These are phyloP conservation scores for Maudiozyma saulgeensis DNA, from an alignment of 805 yeast genomes.

Conservation along the genomic window DNA sequence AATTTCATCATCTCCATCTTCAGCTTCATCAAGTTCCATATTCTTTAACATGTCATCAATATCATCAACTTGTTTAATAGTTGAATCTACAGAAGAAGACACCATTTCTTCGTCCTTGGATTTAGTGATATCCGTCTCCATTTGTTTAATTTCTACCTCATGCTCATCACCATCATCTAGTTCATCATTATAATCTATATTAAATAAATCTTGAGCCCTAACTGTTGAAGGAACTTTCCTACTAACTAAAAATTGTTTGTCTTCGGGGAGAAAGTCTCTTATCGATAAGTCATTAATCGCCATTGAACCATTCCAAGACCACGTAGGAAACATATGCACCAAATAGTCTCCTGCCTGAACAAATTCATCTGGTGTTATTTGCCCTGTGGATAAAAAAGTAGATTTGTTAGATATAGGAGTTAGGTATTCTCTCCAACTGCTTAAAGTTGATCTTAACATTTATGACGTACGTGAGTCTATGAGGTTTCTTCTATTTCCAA, in stretches of 20 bases:
- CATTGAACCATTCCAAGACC: conserved; percentile 67
- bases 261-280: conserved; percentile 64
- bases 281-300: conserved; percentile 34
- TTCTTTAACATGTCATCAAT: conserved; percentile 23
- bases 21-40: conserved; percentile 29
- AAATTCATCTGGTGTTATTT: conserved; percentile 92
- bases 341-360: conserved; percentile 90
- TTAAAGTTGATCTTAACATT: conserved; percentile 64
- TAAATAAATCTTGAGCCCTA: conserved; percentile 50
- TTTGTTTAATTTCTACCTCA: conserved; percentile 3
- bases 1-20: conserved; percentile 37
- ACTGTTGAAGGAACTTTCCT: conserved; percentile 80
- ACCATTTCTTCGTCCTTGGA: background rate
- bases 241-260: conserved; percentile 82
- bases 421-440: conserved; percentile 81
- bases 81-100: too few species aligned
- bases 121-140: background rate
- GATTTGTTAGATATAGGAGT: conserved; percentile 88
- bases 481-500: too few species aligned
- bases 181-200: conserved; percentile 31
- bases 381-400: conserved; percentile 78
- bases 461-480: background rate
- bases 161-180: conserved; percentile 24
- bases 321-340: conserved; percentile 87
- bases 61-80: conserved; percentile 8